phyloP scores from a whole-genome alignment of 1,139 yeast genomes.

The Saccharomyces hybrid region DNA sequence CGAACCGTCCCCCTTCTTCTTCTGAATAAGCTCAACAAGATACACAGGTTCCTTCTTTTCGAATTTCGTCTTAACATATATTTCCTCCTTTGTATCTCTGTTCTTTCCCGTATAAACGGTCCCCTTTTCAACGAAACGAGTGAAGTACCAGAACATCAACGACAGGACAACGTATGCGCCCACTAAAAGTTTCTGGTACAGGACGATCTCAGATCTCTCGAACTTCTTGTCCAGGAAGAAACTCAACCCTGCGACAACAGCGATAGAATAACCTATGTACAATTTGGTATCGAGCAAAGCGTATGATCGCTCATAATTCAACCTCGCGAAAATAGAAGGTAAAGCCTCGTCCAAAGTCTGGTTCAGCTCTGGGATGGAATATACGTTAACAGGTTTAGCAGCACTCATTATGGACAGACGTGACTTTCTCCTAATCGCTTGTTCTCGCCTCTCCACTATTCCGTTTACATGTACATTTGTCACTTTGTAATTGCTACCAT shows the following conservation, averaged over 20 bases:
- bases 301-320: conserved; percentile 61
- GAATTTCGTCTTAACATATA: conserved; percentile 18
- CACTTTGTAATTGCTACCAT: background rate
- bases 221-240: conserved; percentile 61
- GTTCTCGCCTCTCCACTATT: background rate
- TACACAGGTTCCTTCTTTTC: conserved; percentile 20
- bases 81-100: conserved; percentile 6
- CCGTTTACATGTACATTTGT: background rate
- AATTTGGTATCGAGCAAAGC: conserved; percentile 53
- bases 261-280: conserved; percentile 61
- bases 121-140: conserved; percentile 45
- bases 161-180: conserved; percentile 46
- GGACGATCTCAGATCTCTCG: conserved; percentile 38
- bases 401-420: conserved; percentile 7
- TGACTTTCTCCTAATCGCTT: background rate
- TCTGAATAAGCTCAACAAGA: conserved; percentile 12
- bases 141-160: conserved; percentile 41
- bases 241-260: conserved; percentile 56
- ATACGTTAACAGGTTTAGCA: conserved; percentile 30
- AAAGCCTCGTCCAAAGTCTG: conserved; percentile 26
- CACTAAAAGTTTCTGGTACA: conserved; percentile 41
- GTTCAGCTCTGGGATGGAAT: conserved; percentile 27
- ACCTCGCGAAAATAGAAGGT: conserved; percentile 38
- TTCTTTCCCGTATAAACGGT: conserved; percentile 54
- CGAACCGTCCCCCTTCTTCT: background rate